A percentile compares a stretch with the other conserved stretches of the same genome.
Conservation (phyloP, 2,329 filamentous ascomycete genomes). For the Penicillium verrucosum region DNA sequence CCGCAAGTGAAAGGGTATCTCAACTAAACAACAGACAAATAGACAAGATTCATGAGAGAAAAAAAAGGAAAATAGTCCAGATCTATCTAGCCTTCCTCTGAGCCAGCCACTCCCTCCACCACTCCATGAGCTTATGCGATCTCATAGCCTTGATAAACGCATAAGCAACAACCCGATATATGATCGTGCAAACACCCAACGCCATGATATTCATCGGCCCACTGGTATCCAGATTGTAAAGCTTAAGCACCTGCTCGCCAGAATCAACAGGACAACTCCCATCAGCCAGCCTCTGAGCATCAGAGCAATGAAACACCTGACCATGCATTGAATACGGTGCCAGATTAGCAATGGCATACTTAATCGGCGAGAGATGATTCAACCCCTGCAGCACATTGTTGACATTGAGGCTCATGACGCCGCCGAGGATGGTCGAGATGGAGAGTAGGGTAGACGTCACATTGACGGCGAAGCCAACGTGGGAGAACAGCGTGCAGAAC, state of each 20-base stretch:
- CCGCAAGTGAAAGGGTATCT: not conserved
- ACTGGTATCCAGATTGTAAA: slow-evolving; percentile 65
- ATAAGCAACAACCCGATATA: slow-evolving; percentile 59
- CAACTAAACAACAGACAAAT: not conserved
- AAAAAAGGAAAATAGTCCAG: not conserved
- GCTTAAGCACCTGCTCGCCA: slow-evolving; percentile 62
- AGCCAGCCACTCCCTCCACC: slow-evolving; percentile 24
- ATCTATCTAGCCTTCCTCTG: slow-evolving; percentile 3
- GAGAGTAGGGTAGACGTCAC: slow-evolving; percentile 67
- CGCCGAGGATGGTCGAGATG: slow-evolving; percentile 68
- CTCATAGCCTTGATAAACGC: slow-evolving; percentile 31
- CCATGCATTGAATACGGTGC: slow-evolving; percentile 62
- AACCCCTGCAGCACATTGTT: slow-evolving; percentile 63
- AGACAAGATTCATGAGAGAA: not conserved
- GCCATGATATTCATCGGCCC: slow-evolving; percentile 60
- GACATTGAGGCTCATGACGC: slow-evolving; percentile 68
- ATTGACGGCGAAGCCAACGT: slow-evolving; percentile 74
- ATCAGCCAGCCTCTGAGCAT: slow-evolving; percentile 56
- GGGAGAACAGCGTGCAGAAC: slow-evolving; percentile 72
- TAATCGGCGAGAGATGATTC: slow-evolving; percentile 69
- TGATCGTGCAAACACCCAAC: slow-evolving; percentile 61
- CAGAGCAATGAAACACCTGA: slow-evolving; percentile 62
- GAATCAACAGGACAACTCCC: slow-evolving; percentile 64
- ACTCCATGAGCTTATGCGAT: slow-evolving; percentile 20
- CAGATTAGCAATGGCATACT: slow-evolving; percentile 66